Evolutionary conservation across 305 asterid genomes (phyloP).

Genomic region (Plantago lanceolata): DNA sequence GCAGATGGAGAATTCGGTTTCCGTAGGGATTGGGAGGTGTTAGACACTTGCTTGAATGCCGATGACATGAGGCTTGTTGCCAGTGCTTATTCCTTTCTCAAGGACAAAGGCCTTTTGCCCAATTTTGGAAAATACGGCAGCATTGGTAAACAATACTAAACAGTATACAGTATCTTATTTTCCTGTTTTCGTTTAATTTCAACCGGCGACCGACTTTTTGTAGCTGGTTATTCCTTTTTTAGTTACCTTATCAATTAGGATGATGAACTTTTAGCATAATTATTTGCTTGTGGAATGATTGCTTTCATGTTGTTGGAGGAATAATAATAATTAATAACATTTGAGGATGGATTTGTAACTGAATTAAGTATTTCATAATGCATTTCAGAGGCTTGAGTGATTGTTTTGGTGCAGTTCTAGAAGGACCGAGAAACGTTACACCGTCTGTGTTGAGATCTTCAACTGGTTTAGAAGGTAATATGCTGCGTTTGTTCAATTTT

Average conservation of each 20-base stretch:
- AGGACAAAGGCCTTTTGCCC: constrained; percentile 57
- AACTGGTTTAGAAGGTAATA: constrained; percentile 86
- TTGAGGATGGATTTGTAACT: neutral
- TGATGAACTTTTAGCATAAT: no score
- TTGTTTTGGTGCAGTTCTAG: constrained; percentile 60
- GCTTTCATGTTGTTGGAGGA: no score
- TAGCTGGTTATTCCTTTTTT: neutral
- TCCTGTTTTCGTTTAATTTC: neutral
- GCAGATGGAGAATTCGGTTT: constrained; percentile 22
- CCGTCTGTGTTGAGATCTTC: constrained; percentile 72
- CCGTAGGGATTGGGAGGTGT: constrained; percentile 71
- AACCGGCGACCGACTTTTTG: neutral
- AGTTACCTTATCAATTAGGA: neutral
- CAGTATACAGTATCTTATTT: neutral
- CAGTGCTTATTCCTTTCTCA: constrained; percentile 63
- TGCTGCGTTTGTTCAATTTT: constrained; percentile 15
- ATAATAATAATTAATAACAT: no score
- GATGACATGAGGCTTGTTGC: constrained; percentile 92
- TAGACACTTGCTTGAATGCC: constrained; percentile 90
- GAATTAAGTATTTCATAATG: neutral
- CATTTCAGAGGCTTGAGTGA: constrained; percentile 19
- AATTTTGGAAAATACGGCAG: constrained; percentile 63
- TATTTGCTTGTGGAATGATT: no score
- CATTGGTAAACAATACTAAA: constrained; percentile 49
- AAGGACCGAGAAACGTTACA: constrained; percentile 84